A percentile compares a stretch with the other conserved stretches of the same genome.
phyloP scores from a whole-genome alignment of 345 rosid genomes.

The Arabidopsis thaliana region DNA sequence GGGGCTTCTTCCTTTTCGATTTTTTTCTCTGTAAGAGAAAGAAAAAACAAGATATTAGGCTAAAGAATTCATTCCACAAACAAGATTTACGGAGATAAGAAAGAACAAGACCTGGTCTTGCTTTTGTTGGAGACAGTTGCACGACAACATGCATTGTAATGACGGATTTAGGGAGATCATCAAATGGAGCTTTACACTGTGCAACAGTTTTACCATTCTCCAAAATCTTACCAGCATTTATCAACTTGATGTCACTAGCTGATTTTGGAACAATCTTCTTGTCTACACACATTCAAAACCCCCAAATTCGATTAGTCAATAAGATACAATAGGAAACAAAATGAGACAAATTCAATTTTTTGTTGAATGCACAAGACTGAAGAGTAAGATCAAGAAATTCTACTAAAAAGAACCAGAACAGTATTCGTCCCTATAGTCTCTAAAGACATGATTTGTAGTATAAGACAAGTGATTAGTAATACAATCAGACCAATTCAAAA shows the following conservation, averaged over 20 bases:
- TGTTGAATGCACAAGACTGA: background rate
- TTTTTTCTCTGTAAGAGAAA: slow-evolving; percentile 64
- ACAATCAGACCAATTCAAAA: background rate
- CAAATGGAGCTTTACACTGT: slow-evolving; percentile 82
- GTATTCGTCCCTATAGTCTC: background rate
- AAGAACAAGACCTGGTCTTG: slow-evolving; percentile 59
- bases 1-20: slow-evolving; percentile 69
- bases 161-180: slow-evolving; percentile 69
- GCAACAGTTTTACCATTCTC: slow-evolving; percentile 87
- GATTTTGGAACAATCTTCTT: slow-evolving; percentile 78
- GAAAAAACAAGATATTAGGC: slow-evolving; percentile 17
- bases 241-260: slow-evolving; percentile 84
- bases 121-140: slow-evolving; percentile 73
- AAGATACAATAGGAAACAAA: background rate
- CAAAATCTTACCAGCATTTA: slow-evolving; percentile 87
- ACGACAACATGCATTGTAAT: slow-evolving; percentile 97
- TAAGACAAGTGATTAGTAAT: slow-evolving; percentile 13
- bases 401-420: background rate
- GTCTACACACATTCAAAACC: slow-evolving; percentile 52
- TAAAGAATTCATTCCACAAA: slow-evolving; percentile 14
- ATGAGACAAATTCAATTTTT: slow-evolving; percentile 8
- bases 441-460: background rate
- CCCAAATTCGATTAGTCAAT: background rate
- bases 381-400: background rate
- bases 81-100: slow-evolving; percentile 1